phyloP scores from a whole-genome alignment of 345 rosid genomes.

The Moringa oleifera region DNA sequence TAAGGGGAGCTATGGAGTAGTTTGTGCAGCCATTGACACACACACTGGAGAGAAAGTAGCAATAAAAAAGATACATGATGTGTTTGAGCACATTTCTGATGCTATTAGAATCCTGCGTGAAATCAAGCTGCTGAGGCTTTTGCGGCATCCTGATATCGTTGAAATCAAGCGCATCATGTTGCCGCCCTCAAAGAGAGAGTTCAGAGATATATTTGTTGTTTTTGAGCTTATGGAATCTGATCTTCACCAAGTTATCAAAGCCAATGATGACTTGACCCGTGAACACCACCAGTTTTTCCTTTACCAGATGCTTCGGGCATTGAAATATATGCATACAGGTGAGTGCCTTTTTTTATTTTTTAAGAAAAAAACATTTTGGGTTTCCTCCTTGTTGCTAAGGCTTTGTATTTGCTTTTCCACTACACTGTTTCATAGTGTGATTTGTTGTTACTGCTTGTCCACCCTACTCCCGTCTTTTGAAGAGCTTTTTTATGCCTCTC shows the following conservation, averaged over 20 bases:
- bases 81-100: constrained; percentile 87
- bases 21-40: constrained; percentile 93
- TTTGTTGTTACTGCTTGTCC: too few relatives aligned
- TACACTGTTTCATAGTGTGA: too few relatives aligned
- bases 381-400: too few relatives aligned
- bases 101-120: constrained; percentile 85
- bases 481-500: neutral
- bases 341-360: neutral
- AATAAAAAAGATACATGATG: constrained; percentile 84
- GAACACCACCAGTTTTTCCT: constrained; percentile 98
- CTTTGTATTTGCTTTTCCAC: too few relatives aligned
- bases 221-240: constrained; percentile 99
- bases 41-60: constrained; percentile 94
- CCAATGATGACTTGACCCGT: constrained; percentile 91
- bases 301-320: constrained; percentile 95
- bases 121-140: constrained; percentile 85
- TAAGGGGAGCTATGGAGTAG: constrained; percentile 98
- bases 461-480: too few relatives aligned
- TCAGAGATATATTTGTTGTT: constrained; percentile 85
- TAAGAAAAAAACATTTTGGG: too few relatives aligned
- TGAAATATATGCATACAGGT: constrained; percentile 99
- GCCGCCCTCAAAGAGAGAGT: constrained; percentile 92
- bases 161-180: constrained; percentile 93
- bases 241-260: constrained; percentile 96
- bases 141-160: constrained; percentile 91